Evolutionary conservation across 768 basidiomycete genomes (phyloP), one percentile per base, ranked within the genome.

Genomic region (Boletus insuetus): DNA sequence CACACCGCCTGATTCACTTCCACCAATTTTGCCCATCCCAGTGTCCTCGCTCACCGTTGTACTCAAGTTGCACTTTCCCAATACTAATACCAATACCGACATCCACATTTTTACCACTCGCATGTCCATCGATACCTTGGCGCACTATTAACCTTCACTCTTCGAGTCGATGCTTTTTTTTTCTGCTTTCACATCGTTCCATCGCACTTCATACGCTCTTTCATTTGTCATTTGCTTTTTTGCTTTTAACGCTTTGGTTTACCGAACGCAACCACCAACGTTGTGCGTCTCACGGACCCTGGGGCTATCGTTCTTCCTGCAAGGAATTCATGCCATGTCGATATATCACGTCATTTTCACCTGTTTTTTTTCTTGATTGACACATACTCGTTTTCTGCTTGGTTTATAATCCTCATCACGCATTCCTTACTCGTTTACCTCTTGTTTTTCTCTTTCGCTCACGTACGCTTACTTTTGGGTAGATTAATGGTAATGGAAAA

Each of bases 251-350:
- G 29, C 9, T 29, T 29, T 62, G 35, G 41, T 44, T 51, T 46
- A 26, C 46, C 41, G 9, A 48, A 34, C 11, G 22, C 53, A 51
- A 13, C 17, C 46, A 29, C 29, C 29, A 29, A 29, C 29, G 29
- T 6, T 7, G 14, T 26, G 44, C 42, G 16, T 45, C 55, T 51
- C 41, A 32, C 24, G 24, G 24, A 63, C 46, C 26, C 13, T 20
- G 8, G 48, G 48, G 56, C 39, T 11, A 6, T 17, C 46, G 48
- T 39, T 40, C 17, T 37, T 38, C 57, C 53, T 66, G 52, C 54
- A 56, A 37, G 58, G 63, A 60, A 56, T 56, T 41, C 41, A 64
- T 60, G 45, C 61, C 50, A 40, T 49, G 46, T 57, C 17, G 42
- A 44, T 54, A 51, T 51, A 49, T 37, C n/a, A 31, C 50, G 4